Evolutionary conservation across 176 grass and related monocot species (phyloP).

Genomic region (Paspalum vaginatum): DNA sequence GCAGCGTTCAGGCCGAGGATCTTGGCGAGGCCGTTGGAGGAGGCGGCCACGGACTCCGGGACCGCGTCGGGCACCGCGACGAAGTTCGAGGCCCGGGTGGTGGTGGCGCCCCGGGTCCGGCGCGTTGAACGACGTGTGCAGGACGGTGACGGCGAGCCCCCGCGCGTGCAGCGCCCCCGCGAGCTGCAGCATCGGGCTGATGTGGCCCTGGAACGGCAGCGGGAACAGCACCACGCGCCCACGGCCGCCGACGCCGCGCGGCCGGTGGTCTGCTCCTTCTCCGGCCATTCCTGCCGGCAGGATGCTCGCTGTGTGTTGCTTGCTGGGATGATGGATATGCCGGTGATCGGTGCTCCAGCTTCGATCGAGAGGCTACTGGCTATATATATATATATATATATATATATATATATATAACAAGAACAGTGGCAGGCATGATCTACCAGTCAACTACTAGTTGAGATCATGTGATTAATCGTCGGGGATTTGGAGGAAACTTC

Average conservation of each 20-base stretch:
- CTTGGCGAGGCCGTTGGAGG: background rate
- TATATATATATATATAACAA: background rate
- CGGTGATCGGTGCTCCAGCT: no score
- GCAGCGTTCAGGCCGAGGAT: conserved; percentile 31
- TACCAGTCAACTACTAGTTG: background rate
- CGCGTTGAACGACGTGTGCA: conserved; percentile 40
- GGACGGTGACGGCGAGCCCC: conserved; percentile 44
- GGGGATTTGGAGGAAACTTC: background rate
- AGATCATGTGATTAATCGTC: background rate
- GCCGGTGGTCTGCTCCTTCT: background rate
- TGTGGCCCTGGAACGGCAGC: conserved; percentile 51
- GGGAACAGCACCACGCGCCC: conserved; percentile 31
- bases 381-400: background rate
- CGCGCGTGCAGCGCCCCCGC: conserved; percentile 27
- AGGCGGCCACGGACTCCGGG: background rate
- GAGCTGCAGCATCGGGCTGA: conserved; percentile 54
- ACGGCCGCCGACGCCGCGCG: no score
- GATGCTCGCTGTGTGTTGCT: no score
- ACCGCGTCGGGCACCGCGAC: conserved; percentile 1
- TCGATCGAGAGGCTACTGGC: background rate
- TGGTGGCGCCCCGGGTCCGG: conserved; percentile 4
- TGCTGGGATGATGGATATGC: no score
- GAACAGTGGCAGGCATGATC: background rate
- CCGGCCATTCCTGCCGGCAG: background rate
- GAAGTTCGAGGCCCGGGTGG: conserved; percentile 27